Evolutionary conservation across 1,284 basidiomycete genomes (phyloP), one percentile per base, ranked within the genome.

Genomic region (Apiotrichum mycotoxinovorans): DNA sequence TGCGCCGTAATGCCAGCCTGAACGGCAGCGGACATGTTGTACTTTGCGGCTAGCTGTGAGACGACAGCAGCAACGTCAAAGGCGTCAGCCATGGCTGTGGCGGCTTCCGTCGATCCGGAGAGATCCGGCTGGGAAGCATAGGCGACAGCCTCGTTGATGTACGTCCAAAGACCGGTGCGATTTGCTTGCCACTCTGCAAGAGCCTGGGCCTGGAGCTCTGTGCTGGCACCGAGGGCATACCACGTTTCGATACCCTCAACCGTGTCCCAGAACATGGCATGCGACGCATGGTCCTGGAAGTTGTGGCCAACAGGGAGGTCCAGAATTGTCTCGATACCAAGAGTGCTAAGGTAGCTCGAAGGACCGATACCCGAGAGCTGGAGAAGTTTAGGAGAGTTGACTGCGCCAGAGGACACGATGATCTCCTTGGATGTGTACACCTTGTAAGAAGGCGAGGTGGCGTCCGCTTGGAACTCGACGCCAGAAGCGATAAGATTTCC

Each of bases 1-100:
- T 75, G 73, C 26, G 63, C 66, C 9, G 46, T 46, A 11, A 74
- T 57, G 40, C 73, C 73, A 15, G 60, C 61, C 12, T 70, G 63
- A 22, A 76, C 73, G 34, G 55, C 60, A 20, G 54, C 30, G 3
- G 73, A 72, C 15, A 76, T 63, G 10, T 48, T 51, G n/a, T 67
- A 58, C 66, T 68, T 67, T 14, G 57, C 60, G 17, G 65, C 62
- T 61, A 91, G 88, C 70, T 90, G 86, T 46, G 84, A 80, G 20
- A 90, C 85, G 65, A 86, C 84, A 65, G 85, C 83, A 62, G 82
- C 81, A 15, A 85, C 78, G 20, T 52, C 48, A 22, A 90, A 82
- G 14, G 83, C 86, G 66, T 53, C 35, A 18, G 69, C 70, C 56
- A 69, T 70, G 25, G 54, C 52, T 1, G 61, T 37, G 20, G 65